Percentiles rank a stretch among this genome's conserved stretches.
Conservation (phyloP, 352 stramenopile species). For the Peronospora belbahrii region DNA sequence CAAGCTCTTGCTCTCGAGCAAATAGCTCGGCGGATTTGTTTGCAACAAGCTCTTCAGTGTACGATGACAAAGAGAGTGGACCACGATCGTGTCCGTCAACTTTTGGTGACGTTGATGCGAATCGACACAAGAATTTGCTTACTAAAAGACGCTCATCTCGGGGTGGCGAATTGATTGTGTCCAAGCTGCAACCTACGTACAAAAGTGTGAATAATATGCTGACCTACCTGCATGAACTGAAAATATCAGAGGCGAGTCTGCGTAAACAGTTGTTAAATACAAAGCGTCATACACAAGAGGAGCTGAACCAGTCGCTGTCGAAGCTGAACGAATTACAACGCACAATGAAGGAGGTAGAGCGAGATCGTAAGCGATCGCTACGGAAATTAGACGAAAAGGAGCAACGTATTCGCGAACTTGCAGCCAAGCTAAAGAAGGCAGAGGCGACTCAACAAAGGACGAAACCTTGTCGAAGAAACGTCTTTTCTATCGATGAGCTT, state of each 20-base stretch:
- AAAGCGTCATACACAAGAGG: conserved; percentile 42
- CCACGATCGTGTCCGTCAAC: conserved; percentile 37
- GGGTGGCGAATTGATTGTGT: conserved; percentile 38
- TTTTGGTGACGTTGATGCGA: conserved; percentile 21
- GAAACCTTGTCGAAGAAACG: conserved; percentile 18
- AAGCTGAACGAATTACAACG: conserved; percentile 43
- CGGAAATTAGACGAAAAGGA: conserved; percentile 36
- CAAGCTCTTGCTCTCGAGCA: conserved; percentile 22
- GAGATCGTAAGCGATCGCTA: conserved; percentile 24
- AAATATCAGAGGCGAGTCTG: conserved; percentile 54
- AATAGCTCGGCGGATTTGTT: conserved; percentile 33
- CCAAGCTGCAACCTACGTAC: conserved; percentile 49
- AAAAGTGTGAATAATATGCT: conserved; percentile 61
- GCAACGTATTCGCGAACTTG: conserved; percentile 30
- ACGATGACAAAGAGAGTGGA: conserved; percentile 31
- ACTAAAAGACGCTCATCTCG: conserved; percentile 17
- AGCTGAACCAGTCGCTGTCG: conserved; percentile 35
- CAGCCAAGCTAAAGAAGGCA: conserved; percentile 28
- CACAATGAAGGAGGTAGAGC: conserved; percentile 34
- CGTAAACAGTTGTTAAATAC: conserved; percentile 50
- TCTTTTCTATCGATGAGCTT: conserved; percentile 14
- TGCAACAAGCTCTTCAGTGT: conserved; percentile 6
- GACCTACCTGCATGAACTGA: conserved; percentile 64
- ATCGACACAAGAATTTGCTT: conserved; percentile 26
- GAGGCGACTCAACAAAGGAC: conserved; percentile 12